Conservation (phyloP, 1,139 yeast genomes). For the Diutina pseudorugosa region DNA sequence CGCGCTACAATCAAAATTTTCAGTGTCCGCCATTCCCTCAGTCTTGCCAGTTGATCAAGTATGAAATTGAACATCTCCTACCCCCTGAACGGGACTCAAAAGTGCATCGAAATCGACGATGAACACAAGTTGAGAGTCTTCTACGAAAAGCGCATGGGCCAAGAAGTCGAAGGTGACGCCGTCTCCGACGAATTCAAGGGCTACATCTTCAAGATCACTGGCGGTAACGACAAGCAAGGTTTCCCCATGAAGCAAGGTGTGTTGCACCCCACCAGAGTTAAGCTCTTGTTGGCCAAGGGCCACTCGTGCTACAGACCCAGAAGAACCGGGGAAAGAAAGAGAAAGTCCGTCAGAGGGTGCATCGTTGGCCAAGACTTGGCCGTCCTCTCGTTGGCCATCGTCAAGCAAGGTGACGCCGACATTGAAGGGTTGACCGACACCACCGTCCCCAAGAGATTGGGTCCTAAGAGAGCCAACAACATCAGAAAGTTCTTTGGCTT, state of each 20-base stretch:
- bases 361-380: slow-evolving; percentile 96
- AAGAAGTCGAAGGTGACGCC: slow-evolving; percentile 98
- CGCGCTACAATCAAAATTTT: neutral
- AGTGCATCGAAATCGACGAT: slow-evolving; percentile 94
- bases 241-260: slow-evolving; percentile 99
- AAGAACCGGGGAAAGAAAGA: slow-evolving; percentile 99
- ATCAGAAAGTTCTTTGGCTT: slow-evolving; percentile 99
- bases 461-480: slow-evolving; percentile 99
- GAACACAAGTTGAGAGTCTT: slow-evolving; percentile 98
- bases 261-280: slow-evolving; percentile 99
- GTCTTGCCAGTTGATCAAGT: neutral
- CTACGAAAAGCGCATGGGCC: slow-evolving; percentile 99
- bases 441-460: slow-evolving; percentile 96
- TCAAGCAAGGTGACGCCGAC: slow-evolving; percentile 95
- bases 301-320: slow-evolving; percentile 99
- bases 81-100: slow-evolving; percentile 99
- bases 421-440: slow-evolving; percentile 92
- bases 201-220: slow-evolving; percentile 95
- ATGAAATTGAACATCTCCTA: slow-evolving; percentile 91
- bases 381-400: slow-evolving; percentile 84
- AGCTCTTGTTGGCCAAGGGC: slow-evolving; percentile 86
- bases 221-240: slow-evolving; percentile 99
- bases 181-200: slow-evolving; percentile 99
- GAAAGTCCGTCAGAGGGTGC: slow-evolving; percentile 99
- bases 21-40: neutral